Base-by-base conservation (phyloP, 2,329 filamentous ascomycete species). In the Ceratocystis colombiana region DNA sequence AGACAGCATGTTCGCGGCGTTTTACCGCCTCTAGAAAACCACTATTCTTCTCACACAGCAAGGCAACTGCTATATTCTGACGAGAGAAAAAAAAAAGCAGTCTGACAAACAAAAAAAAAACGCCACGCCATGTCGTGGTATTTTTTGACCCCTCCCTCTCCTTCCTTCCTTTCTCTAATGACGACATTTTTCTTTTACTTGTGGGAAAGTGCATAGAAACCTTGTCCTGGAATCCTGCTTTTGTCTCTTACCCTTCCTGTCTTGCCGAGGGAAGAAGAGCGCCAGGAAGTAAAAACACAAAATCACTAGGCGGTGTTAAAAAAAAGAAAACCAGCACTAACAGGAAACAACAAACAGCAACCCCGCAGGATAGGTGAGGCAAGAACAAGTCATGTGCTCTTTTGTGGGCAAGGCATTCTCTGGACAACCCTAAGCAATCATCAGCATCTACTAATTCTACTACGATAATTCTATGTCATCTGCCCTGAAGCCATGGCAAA, bases 121-220 rank as follows among this genome's bases (percentile, higher is more conserved):
- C 48, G 48, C 48, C 20, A 53, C 48, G 20, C 48, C 20, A 25
- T 53, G 48, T 28, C 3, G 48, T 53, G 8, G 48, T 53, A 53
- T 25, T 25, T 25, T 25, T 53, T 22, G 15, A 17, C 53, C 28
- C 28, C 28, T 8, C 15, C 46, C 30, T 17, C 12, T 55, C 48
- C 50, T 55, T 55, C 50, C 50, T 57, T 50, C 48, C 53, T 59
- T 17, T 59, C 28, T n/a, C 53, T 30, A 3, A 59, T 59, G 53
- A 59, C 53, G 53, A 59, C 53, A 59, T 59, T 30, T 57, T 33
- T 15, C n/a, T 59, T n/a, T 59, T 53, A 2, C 2, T 59, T 33
- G 53, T 59, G 53, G 28, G 53, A 15, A 59, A 59, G 25, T 59
- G 25, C 53, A 59, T 59, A 5, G 15, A 59, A 59, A 59, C 53